Evolutionary conservation across 306 rosid genomes (phyloP).

Genomic region (Lathyrus sativus): DNA sequence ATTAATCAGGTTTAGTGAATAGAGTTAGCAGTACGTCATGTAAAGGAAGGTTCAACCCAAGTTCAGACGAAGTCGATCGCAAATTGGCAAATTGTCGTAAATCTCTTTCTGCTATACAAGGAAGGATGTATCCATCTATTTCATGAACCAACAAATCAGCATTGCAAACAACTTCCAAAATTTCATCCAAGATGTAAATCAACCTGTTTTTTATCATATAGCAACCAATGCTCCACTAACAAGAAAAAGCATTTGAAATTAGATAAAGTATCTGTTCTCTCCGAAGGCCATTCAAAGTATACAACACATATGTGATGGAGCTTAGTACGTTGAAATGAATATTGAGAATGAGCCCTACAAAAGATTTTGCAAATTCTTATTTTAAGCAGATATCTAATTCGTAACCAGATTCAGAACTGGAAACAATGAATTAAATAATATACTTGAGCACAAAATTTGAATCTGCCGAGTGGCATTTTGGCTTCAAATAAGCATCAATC

Average conservation of each 20-base stretch:
- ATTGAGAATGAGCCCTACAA: constrained; percentile 62
- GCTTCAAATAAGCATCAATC: constrained; percentile 71
- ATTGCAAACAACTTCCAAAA: constrained; percentile 6
- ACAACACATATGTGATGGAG: constrained; percentile 62
- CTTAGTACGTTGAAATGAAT: constrained; percentile 60
- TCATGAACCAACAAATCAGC: constrained; percentile 39
- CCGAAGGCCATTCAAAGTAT: constrained; percentile 70
- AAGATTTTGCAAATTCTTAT: constrained; percentile 13
- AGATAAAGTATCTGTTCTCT: constrained; percentile 67
- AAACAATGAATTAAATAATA: constrained; percentile 36
- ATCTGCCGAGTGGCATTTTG: constrained; percentile 74
- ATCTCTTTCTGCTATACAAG: constrained; percentile 77
- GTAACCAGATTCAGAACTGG: background rate
- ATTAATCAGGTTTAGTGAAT: constrained; percentile 20
- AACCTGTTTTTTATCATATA: too few relatives aligned
- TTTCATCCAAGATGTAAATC: background rate
- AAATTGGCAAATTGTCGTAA: constrained; percentile 69
- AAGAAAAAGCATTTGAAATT: constrained; percentile 27
- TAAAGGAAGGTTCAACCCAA: constrained; percentile 63
- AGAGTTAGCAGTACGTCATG: constrained; percentile 51
- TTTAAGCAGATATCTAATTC: background rate
- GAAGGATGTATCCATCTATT: constrained; percentile 78
- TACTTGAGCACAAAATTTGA: constrained; percentile 65
- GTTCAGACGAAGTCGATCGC: constrained; percentile 57
- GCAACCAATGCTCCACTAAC: background rate